Evolutionary conservation across 352 stramenopile genomes (phyloP).

Genomic region (Phytopythium delawarense): DNA sequence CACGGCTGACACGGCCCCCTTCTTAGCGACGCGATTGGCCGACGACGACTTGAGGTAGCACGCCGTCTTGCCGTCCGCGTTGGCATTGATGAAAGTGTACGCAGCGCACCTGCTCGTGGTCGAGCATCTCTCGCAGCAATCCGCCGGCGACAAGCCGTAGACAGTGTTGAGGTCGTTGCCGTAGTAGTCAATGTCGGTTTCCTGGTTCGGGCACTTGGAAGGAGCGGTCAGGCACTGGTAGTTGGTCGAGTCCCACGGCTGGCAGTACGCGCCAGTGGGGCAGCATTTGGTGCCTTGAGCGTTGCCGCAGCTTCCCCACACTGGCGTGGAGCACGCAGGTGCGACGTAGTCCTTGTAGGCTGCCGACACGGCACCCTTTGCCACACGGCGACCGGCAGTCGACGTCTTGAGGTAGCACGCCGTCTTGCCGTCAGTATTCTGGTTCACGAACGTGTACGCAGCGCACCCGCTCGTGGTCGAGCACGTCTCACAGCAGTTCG

Average conservation of each 20-base stretch:
- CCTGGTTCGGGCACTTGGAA: conserved; percentile 29
- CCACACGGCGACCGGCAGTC: not conserved
- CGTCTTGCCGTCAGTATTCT: conserved; percentile 42
- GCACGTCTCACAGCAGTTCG: conserved; percentile 39
- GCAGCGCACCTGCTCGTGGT: conserved; percentile 38
- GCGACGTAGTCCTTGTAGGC: conserved; percentile 8
- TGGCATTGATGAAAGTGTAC: conserved; percentile 65
- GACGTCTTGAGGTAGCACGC: conserved; percentile 50
- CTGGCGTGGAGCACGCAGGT: conserved; percentile 19
- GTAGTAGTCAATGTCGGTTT: conserved; percentile 49
- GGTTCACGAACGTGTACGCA: conserved; percentile 58
- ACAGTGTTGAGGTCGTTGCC: conserved; percentile 43
- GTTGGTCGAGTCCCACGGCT: conserved; percentile 41
- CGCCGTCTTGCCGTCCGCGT: conserved; percentile 35
- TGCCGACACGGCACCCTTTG: not conserved
- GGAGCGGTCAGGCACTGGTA: conserved; percentile 50
- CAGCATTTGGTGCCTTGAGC: conserved; percentile 31
- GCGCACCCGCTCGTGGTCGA: conserved; percentile 27
- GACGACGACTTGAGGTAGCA: conserved; percentile 45
- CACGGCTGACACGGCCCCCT: not conserved
- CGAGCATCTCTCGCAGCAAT: conserved; percentile 36
- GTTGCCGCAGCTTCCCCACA: conserved; percentile 32
- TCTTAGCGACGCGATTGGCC: not conserved
- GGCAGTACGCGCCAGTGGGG: conserved; percentile 35
- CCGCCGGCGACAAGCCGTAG: conserved; percentile 30